Evolutionary conservation across 306 rosid genomes (phyloP).

Genomic region (Urtica urens): DNA sequence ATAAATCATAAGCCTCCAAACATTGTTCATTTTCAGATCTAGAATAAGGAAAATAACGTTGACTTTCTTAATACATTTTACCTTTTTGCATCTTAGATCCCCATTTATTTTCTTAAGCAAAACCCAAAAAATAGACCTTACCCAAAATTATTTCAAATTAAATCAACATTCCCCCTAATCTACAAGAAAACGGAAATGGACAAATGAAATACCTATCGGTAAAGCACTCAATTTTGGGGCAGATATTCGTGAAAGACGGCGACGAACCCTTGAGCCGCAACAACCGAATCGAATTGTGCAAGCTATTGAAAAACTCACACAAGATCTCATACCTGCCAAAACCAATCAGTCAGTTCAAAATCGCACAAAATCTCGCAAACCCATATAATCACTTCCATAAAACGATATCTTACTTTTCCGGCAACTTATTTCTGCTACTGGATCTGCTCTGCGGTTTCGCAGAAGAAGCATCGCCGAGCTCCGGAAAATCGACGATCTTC

Average conservation of each 20-base stretch:
- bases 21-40: too few species aligned
- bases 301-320: conserved; percentile 37
- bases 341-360: too few species aligned
- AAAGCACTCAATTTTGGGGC: conserved; percentile 38
- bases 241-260: conserved; percentile 32
- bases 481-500: conserved; percentile 19
- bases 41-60: too few species aligned
- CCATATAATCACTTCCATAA: background rate
- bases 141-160: too few species aligned
- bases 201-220: conserved; percentile 76
- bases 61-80: too few species aligned
- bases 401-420: conserved; percentile 34
- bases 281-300: conserved; percentile 47
- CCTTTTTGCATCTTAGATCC: too few species aligned
- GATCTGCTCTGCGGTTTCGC: conserved; percentile 7
- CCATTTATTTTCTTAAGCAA: too few species aligned
- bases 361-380: too few species aligned
- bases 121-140: too few species aligned
- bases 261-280: conserved; percentile 25
- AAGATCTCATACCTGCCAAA: conserved; percentile 43
- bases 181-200: too few species aligned
- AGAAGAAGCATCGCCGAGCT: background rate
- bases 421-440: conserved; percentile 19
- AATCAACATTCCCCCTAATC: too few species aligned
- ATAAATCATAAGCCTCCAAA: too few species aligned